Percentiles rank a stretch among this genome's conserved stretches.
phyloP scores from a whole-genome alignment of 148 eudicot genomes.

The Fagopyrum tataricum region DNA sequence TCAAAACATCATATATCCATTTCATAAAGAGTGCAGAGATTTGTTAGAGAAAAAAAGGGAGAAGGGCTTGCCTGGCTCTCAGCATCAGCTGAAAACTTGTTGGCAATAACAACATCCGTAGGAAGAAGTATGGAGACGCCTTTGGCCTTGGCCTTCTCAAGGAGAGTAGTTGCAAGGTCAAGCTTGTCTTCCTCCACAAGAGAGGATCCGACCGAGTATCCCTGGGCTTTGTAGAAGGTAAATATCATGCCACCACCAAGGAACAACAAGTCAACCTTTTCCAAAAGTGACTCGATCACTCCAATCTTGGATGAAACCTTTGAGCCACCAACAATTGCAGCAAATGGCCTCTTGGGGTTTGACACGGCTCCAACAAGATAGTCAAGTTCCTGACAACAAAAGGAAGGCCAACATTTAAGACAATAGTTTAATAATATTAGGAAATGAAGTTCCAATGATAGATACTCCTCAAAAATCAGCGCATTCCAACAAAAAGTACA shows the following conservation, averaged over 20 bases:
- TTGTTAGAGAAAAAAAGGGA: background rate
- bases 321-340: slow-evolving; percentile 94
- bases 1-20: background rate
- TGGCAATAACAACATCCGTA: slow-evolving; percentile 66
- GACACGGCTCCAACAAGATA: slow-evolving; percentile 84
- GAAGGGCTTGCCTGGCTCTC: slow-evolving; percentile 62
- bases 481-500: background rate
- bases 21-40: background rate
- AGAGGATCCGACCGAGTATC: slow-evolving; percentile 63
- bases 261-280: slow-evolving; percentile 56
- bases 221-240: slow-evolving; percentile 94
- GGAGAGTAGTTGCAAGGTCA: slow-evolving; percentile 68
- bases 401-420: background rate
- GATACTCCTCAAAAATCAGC: background rate
- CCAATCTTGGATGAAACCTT: slow-evolving; percentile 85
- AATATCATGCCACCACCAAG: slow-evolving; percentile 95
- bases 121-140: slow-evolving; percentile 73
- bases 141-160: slow-evolving; percentile 78
- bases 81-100: slow-evolving; percentile 86
- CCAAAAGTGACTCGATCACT: slow-evolving; percentile 77
- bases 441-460: background rate
- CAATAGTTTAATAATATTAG: background rate
- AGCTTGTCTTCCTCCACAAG: slow-evolving; percentile 91
- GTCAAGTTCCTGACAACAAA: slow-evolving; percentile 61
- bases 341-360: slow-evolving; percentile 85